phyloP scores from a whole-genome alignment of 257 asterid species.

The Eustoma russellianum region DNA sequence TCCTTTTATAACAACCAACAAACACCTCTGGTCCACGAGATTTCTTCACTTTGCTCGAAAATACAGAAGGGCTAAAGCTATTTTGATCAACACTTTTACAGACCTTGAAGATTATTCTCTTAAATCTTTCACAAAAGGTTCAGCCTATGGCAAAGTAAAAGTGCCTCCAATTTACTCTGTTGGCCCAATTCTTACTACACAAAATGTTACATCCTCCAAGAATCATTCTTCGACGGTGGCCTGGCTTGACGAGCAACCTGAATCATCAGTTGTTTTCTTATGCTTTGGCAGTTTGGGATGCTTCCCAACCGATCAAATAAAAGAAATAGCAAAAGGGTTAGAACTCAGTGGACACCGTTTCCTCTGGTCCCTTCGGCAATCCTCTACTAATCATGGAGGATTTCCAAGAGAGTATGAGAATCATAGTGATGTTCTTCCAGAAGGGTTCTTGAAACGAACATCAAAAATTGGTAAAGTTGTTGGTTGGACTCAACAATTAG shows the following conservation, averaged over 20 bases:
- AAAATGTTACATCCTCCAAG: neutral
- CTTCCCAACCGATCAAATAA: constrained; percentile 21
- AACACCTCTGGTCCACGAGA: constrained; percentile 33
- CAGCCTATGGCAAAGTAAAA: neutral
- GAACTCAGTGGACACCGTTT: constrained; percentile 39
- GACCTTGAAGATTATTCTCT: constrained; percentile 46
- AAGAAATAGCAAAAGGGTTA: constrained; percentile 34
- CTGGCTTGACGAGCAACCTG: constrained; percentile 41
- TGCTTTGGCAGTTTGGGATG: constrained; percentile 60
- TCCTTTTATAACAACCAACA: constrained; percentile 35
- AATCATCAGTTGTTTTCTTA: constrained; percentile 32
- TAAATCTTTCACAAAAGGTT: constrained; percentile 16
- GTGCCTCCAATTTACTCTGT: constrained; percentile 41
- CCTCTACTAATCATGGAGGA: constrained; percentile 1
- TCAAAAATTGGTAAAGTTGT: constrained; percentile 6
- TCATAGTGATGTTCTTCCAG: constrained; percentile 10
- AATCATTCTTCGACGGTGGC: constrained; percentile 6
- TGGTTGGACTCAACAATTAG: constrained; percentile 16
- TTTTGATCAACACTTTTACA: constrained; percentile 41
- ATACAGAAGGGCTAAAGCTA: constrained; percentile 45
- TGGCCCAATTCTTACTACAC: constrained; percentile 46
- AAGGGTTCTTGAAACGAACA: constrained; percentile 11
- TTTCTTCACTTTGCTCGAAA: constrained; percentile 47
- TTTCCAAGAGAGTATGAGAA: constrained; percentile 38
- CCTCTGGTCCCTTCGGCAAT: constrained; percentile 36